phyloP scores from a whole-genome alignment of 2,329 filamentous ascomycete genomes.

The Fulvia fulva region DNA sequence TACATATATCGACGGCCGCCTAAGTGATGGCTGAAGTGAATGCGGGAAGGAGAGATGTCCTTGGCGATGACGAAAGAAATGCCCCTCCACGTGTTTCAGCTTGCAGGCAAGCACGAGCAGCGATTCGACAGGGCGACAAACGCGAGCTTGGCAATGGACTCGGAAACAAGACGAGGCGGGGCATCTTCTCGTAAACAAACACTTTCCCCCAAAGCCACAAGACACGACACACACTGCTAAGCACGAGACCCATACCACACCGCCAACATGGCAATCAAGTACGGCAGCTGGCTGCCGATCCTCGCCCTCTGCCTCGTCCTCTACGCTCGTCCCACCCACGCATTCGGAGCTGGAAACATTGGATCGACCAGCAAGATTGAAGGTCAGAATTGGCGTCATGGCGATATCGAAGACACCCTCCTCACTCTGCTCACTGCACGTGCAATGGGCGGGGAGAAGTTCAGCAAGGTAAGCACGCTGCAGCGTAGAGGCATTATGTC shows the following conservation, averaged over 20 bases:
- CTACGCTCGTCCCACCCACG: constrained; percentile 25
- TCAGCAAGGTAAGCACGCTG: no score
- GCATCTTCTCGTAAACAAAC: background rate
- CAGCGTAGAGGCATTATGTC: no score
- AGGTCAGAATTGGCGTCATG: constrained; percentile 51
- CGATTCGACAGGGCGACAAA: no score
- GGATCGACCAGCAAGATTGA: constrained; percentile 70
- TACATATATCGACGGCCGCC: no score
- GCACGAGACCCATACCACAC: background rate
- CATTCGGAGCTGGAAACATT: constrained; percentile 60
- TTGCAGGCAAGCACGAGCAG: no score
- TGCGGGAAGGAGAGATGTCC: no score
- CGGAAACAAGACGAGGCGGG: no score
- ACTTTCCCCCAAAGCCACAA: background rate
- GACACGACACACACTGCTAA: background rate
- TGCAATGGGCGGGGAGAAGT: constrained; percentile 69
- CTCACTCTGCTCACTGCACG: constrained; percentile 52
- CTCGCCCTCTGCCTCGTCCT: constrained; percentile 22
- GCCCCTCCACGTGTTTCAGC: no score
- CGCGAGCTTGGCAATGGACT: no score
- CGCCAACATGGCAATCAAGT: constrained; percentile 20
- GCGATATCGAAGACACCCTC: constrained; percentile 54
- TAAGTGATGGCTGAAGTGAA: no score
- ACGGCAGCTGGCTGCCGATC: constrained; percentile 21
- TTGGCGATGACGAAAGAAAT: no score